Conservation (phyloP, 176 grass and related monocot genomes). For the Carex myosuroides region DNA sequence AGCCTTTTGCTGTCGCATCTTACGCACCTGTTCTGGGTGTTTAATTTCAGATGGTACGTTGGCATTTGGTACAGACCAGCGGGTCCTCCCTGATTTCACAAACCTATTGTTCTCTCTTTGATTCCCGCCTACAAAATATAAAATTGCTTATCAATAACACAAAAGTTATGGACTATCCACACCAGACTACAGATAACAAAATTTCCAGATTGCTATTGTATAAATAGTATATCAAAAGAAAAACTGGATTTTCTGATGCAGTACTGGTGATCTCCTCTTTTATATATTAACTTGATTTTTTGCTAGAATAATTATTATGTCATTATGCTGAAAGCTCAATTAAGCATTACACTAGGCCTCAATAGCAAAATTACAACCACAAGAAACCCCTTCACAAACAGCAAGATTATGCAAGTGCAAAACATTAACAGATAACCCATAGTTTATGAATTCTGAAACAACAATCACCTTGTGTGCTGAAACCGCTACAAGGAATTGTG, state of each 20-base stretch:
- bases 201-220: background rate
- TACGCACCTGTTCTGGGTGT: slow-evolving; percentile 61
- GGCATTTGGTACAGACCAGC: slow-evolving; percentile 47
- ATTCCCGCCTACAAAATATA: slow-evolving; percentile 37
- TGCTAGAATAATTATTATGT: background rate
- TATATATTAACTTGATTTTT: background rate
- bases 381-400: background rate
- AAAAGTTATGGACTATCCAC: background rate
- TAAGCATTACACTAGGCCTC: background rate
- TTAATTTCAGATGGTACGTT: slow-evolving; percentile 68
- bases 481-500: background rate
- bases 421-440: background rate
- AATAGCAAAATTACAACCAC: background rate
- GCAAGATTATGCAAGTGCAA: background rate
- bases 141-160: background rate
- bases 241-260: background rate
- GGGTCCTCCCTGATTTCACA: slow-evolving; percentile 15
- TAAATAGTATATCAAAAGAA: too few species aligned
- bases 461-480: background rate
- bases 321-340: background rate
- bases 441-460: background rate
- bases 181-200: background rate
- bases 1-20: slow-evolving; percentile 15
- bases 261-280: background rate
- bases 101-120: slow-evolving; percentile 45